Percentiles rank a stretch among this genome's conserved stretches.
Conservation (phyloP, 2,329 filamentous ascomycete species). For the Aureobasidium uvarum region DNA sequence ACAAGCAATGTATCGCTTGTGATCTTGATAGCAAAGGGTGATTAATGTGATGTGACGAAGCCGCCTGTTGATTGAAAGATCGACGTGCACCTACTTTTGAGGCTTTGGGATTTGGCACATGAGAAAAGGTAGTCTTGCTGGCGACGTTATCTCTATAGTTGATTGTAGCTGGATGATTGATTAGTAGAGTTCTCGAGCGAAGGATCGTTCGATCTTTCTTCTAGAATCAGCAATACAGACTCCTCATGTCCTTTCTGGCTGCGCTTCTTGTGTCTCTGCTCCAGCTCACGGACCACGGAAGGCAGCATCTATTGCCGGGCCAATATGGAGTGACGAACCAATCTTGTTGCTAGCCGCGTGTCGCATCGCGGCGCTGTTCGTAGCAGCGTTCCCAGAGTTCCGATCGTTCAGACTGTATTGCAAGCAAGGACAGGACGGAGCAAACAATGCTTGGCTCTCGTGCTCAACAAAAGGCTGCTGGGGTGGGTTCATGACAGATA, state of each 20-base stretch:
- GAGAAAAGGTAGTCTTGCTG: background rate
- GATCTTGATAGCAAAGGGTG: background rate
- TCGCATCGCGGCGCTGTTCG: constrained; percentile 1
- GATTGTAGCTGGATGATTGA: too few species aligned
- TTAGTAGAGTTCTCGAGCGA: background rate
- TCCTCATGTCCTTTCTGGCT: too few species aligned
- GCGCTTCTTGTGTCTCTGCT: background rate
- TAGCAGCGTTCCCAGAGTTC: background rate
- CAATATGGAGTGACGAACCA: constrained; percentile 3
- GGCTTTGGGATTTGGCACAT: background rate
- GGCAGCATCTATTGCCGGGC: background rate
- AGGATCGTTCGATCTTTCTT: background rate
- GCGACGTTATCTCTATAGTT: background rate
- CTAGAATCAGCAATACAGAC: too few species aligned
- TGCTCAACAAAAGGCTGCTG: background rate
- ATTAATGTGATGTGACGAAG: background rate
- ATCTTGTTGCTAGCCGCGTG: background rate
- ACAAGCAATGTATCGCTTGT: background rate
- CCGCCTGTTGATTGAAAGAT: background rate
- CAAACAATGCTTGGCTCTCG: background rate
- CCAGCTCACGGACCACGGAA: background rate
- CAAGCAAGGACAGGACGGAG: background rate
- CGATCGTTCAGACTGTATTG: background rate
- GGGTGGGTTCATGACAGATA: background rate
- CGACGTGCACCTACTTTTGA: background rate